Evolutionary conservation across 169 alveolate genomes (phyloP), one percentile per base, ranked within the genome.

Genomic region (Eimeria falciformis): DNA sequence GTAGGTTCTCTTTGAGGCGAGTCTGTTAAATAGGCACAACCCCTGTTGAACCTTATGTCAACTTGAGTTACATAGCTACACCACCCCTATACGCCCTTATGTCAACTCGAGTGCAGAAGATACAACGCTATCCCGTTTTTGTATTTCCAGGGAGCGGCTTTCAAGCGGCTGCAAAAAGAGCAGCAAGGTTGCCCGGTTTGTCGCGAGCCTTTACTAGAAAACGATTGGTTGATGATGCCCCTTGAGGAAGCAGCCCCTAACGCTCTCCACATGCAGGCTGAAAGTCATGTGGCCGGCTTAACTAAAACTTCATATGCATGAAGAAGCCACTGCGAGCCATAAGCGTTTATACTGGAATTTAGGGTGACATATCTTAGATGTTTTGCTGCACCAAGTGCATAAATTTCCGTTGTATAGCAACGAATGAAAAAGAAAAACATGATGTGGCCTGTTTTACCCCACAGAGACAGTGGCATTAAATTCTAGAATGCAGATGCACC

Each of bases 191-290:
- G 83, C 58, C 83, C 58, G 18, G 56, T 43, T 18, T 71, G 83
- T 43, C 11, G 17, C 62, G 4, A 71, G 53, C 83, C 83, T 25
- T 56, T 71, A 27, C 33, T 11, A 37, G 21, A 40, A 7, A 56
- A 14, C 12, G 53, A 71, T 27, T 71, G 83, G 83, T 11, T 71
- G 18, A 5, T 71, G 29, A 27, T 40, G 55, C 56, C 83, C 9
- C 50, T 43, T 27, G 17, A 11, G 58, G 83, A 71, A 11, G 83
- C 58, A 71, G 83, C 83, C 11, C 56, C 55, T 7, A 71, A 27
- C 9, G 83, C 83, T 33, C 83, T 71, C 37, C 43, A 71, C 83
- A 71, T 71, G 83, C 55, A 43, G n/a, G 25, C 65, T 53, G 65
- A 1, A 21, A 21, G 65, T 53, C 25, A 12, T 12, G 65, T 53